Base-by-base conservation (phyloP, 768 basidiomycete genomes). In the Suillus variegatus region DNA sequence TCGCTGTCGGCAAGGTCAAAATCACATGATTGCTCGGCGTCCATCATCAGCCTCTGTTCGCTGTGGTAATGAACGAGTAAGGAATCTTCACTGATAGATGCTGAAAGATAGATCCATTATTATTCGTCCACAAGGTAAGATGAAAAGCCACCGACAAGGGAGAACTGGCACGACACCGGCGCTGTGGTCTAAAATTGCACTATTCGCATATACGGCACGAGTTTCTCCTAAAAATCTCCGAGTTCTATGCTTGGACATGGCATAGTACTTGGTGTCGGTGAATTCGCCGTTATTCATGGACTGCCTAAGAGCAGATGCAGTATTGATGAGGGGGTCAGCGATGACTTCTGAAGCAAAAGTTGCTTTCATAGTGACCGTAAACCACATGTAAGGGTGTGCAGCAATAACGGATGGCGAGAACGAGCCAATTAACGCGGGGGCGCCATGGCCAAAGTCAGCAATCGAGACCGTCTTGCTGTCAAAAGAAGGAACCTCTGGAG, bases 221-320 rank as follows among this genome's bases (percentile, higher is more conserved):
- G 73, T 75, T 16, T 43, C 71, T 28, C 70, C 65, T 61, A 66
- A 71, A 40, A 51, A 65, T 12, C 54, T 9, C 13, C 67, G 56
- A 2, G 62, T 25, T 28, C 65, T 57, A 56, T 63, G 71, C 14
- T 66, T 57, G 18, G 75, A 75, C 61, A 72, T 73, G 35, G 36
- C 75, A 16, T 77, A 68, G 44, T 77, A 75, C 40, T 72, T 75
- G 12, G 72, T 75, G 52, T 75, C 72, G 1, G 74, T 61, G 46
- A 75, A 74, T 46, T 73, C 72, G 9, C 75, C 74, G 16, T 43
- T 67, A 14, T 58, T 57, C 74, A 75, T 67, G 47, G 74, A 75
- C 46, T 66, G 66, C 58, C 65, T 66, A 4, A 77, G 51, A 1
- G 69, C 75, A 47, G 64, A n/a, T 0, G 73, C 62, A 9, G 68